Percentiles rank a stretch among this genome's conserved stretches.
Conservation (phyloP, 2,329 filamentous ascomycete genomes). For the Thelonectria rubi region DNA sequence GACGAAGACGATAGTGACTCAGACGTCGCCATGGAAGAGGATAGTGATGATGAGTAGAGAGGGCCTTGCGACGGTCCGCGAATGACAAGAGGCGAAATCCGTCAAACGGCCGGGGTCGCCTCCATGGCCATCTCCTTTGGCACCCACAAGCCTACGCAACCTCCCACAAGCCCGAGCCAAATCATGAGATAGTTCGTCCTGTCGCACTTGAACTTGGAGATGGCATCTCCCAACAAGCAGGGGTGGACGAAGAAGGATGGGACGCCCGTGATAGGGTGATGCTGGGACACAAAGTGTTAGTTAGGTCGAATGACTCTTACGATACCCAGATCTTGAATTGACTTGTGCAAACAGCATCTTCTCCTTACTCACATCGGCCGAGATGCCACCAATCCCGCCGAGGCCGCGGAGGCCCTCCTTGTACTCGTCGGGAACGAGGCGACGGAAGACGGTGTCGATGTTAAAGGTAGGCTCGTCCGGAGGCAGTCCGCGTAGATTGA, state of each 20-base stretch:
- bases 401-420: conserved; percentile 67
- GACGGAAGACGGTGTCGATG: conserved; percentile 75
- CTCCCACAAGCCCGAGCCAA: conserved; percentile 90
- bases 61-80: conserved; percentile 31
- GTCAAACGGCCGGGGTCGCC: conserved; percentile 20
- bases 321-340: conserved; percentile 44
- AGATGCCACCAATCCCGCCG: conserved; percentile 77
- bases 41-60: conserved; percentile 75
- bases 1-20: conserved; percentile 72
- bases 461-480: conserved; percentile 65
- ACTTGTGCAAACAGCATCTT: conserved; percentile 42
- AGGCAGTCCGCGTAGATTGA: conserved; percentile 69
- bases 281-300: conserved; percentile 61
- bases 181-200: conserved; percentile 79
- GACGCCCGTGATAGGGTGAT: conserved; percentile 82
- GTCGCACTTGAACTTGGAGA: conserved; percentile 71
- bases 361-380: conserved; percentile 72
- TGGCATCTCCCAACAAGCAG: conserved; percentile 85
- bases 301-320: conserved; percentile 47
- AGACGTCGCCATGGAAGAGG: conserved; percentile 75
- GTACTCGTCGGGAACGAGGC: conserved; percentile 73
- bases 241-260: conserved; percentile 93
- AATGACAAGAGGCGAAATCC: conserved; percentile 29
- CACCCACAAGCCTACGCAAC: conserved; percentile 80
- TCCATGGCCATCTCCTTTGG: conserved; percentile 71